These are phyloP conservation scores for Cinnamomum micranthum DNA, from an alignment of 164 flowering plant genomes.

Conservation along the genomic window DNA sequence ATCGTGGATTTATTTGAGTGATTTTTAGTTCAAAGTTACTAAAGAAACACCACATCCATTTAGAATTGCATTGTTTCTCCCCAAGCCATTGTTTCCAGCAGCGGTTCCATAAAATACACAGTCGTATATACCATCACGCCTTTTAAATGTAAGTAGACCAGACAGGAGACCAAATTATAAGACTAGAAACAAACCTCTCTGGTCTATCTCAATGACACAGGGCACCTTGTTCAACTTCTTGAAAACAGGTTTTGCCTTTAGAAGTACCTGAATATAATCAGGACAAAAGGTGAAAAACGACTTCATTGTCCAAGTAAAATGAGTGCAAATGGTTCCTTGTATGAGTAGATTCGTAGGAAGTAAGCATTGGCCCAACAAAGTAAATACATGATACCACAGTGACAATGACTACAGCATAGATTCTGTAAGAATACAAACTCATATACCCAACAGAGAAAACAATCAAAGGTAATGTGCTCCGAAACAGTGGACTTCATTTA, in stretches of 20 bases:
- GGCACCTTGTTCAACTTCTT: slow-evolving; percentile 73
- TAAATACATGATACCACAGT: too few species aligned
- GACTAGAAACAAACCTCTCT: slow-evolving; percentile 53
- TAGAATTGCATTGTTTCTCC: neutral
- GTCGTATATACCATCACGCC: neutral
- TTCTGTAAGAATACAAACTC: too few species aligned
- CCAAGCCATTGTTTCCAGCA: neutral
- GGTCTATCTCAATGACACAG: slow-evolving; percentile 77
- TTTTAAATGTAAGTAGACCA: neutral
- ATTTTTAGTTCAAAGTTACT: neutral
- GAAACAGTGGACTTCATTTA: too few species aligned
- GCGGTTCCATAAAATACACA: neutral
- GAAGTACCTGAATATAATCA: slow-evolving; percentile 57
- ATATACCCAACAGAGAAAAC: too few species aligned
- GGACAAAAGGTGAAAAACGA: neutral
- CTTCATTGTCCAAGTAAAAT: neutral
- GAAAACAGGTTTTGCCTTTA: slow-evolving; percentile 82
- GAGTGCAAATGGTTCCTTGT: neutral
- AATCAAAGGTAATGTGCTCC: too few species aligned
- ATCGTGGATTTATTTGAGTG: neutral
- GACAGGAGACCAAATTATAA: neutral
- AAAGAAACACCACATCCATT: neutral
- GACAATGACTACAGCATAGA: too few species aligned
- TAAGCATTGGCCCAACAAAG: too few species aligned
- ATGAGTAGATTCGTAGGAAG: too few species aligned